Conservation (phyloP, 345 rosid genomes). For the Gossypium turneri region DNA sequence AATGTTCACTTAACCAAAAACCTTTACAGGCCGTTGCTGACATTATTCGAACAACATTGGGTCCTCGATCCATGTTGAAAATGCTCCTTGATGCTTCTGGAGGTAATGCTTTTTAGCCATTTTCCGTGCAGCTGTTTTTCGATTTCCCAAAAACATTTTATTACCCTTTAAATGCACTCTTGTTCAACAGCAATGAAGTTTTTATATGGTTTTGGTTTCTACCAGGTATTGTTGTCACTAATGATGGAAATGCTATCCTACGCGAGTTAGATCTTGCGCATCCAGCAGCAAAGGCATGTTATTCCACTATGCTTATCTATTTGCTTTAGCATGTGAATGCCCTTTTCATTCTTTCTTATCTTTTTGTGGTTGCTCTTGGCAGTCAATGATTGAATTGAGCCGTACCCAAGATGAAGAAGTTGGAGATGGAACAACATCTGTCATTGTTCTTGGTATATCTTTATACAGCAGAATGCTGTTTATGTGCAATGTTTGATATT, state of each 20-base stretch:
- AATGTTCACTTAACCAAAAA: not conserved
- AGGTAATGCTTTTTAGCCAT: constrained; percentile 38
- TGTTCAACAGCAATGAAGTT: not conserved
- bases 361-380: constrained; percentile 20
- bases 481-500: not conserved
- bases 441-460: constrained; percentile 85
- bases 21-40: constrained; percentile 75
- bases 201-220: constrained; percentile 1
- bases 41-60: constrained; percentile 89
- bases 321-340: not conserved
- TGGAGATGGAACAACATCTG: constrained; percentile 98
- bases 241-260: constrained; percentile 93
- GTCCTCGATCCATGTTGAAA: constrained; percentile 94
- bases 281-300: constrained; percentile 85
- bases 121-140: not conserved
- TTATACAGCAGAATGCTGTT: not conserved
- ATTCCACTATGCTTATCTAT: not conserved
- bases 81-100: constrained; percentile 92
- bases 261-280: constrained; percentile 91
- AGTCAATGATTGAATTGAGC: constrained; percentile 96
- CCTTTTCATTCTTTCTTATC: not conserved
- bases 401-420: constrained; percentile 98
- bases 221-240: constrained; percentile 87
- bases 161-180: not conserved
- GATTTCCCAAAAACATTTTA: not conserved